phyloP scores from a whole-genome alignment of 2,329 filamentous ascomycete genomes.

The Tolypocladium capitatum region DNA sequence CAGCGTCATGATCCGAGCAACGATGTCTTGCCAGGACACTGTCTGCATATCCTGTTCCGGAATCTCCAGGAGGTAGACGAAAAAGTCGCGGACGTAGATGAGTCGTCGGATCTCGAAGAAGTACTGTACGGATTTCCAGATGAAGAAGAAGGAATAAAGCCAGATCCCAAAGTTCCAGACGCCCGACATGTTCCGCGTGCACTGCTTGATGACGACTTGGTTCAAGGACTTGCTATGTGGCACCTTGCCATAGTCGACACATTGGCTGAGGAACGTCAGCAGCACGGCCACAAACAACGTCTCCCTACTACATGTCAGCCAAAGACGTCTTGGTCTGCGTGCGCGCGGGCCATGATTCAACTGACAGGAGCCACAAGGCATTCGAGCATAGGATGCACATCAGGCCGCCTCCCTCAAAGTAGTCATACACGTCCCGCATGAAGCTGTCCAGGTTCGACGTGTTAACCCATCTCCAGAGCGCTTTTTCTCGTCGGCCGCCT shows the following conservation, averaged over 20 bases:
- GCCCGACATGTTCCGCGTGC: slow-evolving; percentile 61
- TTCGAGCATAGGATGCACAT: slow-evolving; percentile 71
- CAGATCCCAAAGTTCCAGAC: slow-evolving; percentile 68
- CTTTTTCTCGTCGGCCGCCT: slow-evolving; percentile 48
- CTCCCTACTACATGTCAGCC: slow-evolving; percentile 36
- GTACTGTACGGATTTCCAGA: slow-evolving; percentile 65
- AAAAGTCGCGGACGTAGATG: slow-evolving; percentile 72
- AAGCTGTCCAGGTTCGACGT: slow-evolving; percentile 82
- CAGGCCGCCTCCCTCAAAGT: slow-evolving; percentile 71
- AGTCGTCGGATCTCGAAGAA: slow-evolving; percentile 61
- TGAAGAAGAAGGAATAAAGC: slow-evolving; percentile 76
- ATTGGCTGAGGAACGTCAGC: slow-evolving; percentile 72
- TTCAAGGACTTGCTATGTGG: slow-evolving; percentile 44
- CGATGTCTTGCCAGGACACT: slow-evolving; percentile 85
- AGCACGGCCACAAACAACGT: slow-evolving; percentile 73
- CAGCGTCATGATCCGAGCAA: slow-evolving; percentile 70
- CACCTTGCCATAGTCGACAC: slow-evolving; percentile 70
- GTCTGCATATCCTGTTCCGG: slow-evolving; percentile 80
- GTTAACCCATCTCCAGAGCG: slow-evolving; percentile 88
- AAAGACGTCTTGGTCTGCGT: neutral
- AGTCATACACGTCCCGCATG: slow-evolving; percentile 71
- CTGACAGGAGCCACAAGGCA: slow-evolving; percentile 59
- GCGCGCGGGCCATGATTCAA: slow-evolving; percentile 4
- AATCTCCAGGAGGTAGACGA: slow-evolving; percentile 67
- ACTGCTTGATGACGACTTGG: slow-evolving; percentile 54